Evolutionary conservation across 805 yeast genomes (phyloP).

Genomic region (Myxozyma sirexii): DNA sequence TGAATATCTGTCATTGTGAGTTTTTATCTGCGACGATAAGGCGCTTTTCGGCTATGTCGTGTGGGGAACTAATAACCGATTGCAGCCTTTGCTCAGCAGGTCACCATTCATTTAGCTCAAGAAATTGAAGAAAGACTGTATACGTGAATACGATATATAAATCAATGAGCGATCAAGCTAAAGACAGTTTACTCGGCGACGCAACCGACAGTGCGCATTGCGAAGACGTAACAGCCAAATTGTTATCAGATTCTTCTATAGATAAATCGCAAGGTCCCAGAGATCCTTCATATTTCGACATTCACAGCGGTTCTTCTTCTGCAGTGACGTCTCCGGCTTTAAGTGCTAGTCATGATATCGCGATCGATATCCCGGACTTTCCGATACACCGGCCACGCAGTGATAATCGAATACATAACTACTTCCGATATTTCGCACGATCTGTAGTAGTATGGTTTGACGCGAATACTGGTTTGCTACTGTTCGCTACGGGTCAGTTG

Average conservation of each 20-base stretch:
- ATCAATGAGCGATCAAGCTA: too few relatives aligned
- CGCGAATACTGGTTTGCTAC: constrained; percentile 56
- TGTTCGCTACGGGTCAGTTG: constrained; percentile 64
- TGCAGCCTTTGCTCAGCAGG: too few relatives aligned
- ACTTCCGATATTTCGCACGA: too few relatives aligned
- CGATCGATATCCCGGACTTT: constrained; percentile 6
- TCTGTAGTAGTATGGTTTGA: constrained; percentile 14
- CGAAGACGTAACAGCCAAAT: constrained; percentile 1
- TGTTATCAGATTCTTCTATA: background rate
- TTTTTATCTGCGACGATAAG: too few relatives aligned
- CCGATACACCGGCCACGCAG: background rate
- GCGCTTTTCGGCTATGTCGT: too few relatives aligned
- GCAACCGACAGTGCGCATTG: background rate
- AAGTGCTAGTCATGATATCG: background rate
- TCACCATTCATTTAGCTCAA: too few relatives aligned
- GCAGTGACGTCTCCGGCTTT: background rate
- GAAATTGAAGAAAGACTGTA: too few relatives aligned
- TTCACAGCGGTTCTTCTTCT: constrained; percentile 2
- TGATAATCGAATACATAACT: background rate
- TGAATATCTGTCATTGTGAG: too few relatives aligned
- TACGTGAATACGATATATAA: too few relatives aligned
- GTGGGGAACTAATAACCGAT: too few relatives aligned
- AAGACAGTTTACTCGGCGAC: background rate
- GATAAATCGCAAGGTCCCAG: background rate
- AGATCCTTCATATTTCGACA: constrained; percentile 2